These are phyloP conservation scores for Botryotinia calthae DNA, from an alignment of 2,329 filamentous ascomycete genomes.

Conservation along the genomic window DNA sequence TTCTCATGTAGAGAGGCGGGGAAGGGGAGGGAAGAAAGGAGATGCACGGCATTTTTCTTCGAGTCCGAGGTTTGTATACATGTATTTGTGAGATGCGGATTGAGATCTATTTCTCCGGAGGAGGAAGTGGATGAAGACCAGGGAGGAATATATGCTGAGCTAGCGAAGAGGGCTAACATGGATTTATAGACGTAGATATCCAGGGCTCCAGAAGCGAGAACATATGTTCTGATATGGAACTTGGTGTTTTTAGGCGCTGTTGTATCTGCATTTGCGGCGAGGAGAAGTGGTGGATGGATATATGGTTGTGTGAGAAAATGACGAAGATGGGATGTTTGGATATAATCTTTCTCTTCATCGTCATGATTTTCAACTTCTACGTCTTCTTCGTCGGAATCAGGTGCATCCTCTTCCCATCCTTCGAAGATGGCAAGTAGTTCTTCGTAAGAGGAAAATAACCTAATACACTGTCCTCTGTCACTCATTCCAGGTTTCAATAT, in stretches of 20 bases:
- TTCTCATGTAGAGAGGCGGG: conserved; percentile 44
- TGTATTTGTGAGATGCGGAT: conserved; percentile 88
- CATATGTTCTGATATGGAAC: conserved; percentile 93
- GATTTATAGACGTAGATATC: conserved; percentile 81
- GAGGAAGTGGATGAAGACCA: conserved; percentile 40
- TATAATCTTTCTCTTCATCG: conserved; percentile 46
- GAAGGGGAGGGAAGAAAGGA: conserved; percentile 67
- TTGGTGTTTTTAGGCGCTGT: conserved; percentile 61
- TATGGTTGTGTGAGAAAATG: conserved; percentile 97
- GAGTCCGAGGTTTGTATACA: conserved; percentile 68
- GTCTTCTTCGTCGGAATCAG: conserved; percentile 62
- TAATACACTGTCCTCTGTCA: conserved; percentile 89
- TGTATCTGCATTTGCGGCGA: conserved; percentile 38
- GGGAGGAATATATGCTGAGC: conserved; percentile 67
- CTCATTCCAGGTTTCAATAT: conserved; percentile 98
- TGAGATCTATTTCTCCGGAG: conserved; percentile 49
- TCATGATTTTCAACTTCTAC: conserved; percentile 50
- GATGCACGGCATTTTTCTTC: conserved; percentile 63
- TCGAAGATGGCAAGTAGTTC: conserved; percentile 88
- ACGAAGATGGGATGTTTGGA: conserved; percentile 85
- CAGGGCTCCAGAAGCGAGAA: conserved; percentile 75
- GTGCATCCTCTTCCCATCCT: conserved; percentile 73
- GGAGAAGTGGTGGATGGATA: conserved; percentile 80
- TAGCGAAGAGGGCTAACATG: conserved; percentile 93
- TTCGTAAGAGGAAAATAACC: conserved; percentile 80